Percentiles rank a stretch among this genome's conserved stretches.
These are phyloP conservation scores for Suillus clintonianus DNA, from an alignment of 768 basidiomycete genomes.

Conservation along the genomic window DNA sequence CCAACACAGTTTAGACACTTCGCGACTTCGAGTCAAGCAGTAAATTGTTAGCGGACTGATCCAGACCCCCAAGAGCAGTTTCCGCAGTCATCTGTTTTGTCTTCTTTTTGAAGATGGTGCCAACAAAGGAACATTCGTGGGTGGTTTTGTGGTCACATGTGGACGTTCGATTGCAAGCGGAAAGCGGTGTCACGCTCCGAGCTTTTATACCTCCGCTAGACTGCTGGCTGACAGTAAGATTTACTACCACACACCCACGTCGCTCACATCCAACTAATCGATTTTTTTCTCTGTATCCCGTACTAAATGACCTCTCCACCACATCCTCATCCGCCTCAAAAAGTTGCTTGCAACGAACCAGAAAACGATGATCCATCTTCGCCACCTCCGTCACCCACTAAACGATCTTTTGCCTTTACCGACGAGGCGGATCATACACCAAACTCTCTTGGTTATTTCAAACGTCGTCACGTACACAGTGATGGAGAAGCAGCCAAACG, in stretches of 20 bases:
- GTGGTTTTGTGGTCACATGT: background rate
- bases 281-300: background rate
- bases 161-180: background rate
- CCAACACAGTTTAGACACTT: too few species aligned
- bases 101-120: background rate
- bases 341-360: background rate
- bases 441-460: conserved; percentile 14
- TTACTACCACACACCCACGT: background rate
- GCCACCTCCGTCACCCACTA: conserved; percentile 18
- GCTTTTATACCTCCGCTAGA: background rate
- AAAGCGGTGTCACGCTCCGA: background rate
- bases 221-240: too few species aligned
- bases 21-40: too few species aligned
- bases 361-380: conserved; percentile 16
- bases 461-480: conserved; percentile 20
- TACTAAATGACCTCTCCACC: background rate
- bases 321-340: background rate
- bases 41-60: too few species aligned
- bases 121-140: background rate
- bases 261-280: background rate
- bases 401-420: conserved; percentile 21
- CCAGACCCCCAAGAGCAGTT: too few species aligned
- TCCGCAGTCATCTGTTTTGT: too few species aligned
- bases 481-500: conserved; percentile 14
- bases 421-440: conserved; percentile 10